These are phyloP conservation scores for Tetrahymena elliotti DNA, from an alignment of 73 alveolate species.

Conservation along the genomic window DNA sequence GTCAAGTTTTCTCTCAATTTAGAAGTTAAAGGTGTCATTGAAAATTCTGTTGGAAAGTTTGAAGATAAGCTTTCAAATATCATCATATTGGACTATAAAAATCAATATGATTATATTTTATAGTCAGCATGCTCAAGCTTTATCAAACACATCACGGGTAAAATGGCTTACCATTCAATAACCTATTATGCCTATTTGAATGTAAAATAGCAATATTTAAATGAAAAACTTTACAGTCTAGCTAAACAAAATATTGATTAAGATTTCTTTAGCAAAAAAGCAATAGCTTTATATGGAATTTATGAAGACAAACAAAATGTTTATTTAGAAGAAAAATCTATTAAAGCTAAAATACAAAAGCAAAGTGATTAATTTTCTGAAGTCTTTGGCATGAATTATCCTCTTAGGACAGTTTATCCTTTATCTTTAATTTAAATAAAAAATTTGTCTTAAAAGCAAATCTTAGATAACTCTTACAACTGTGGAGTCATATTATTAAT, in stretches of 20 bases:
- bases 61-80: not conserved
- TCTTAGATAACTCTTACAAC: not conserved
- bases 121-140: not conserved
- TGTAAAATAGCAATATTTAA: not conserved
- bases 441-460: not conserved
- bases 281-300: not conserved
- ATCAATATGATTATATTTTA: not conserved
- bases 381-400: not conserved
- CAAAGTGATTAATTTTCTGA: not conserved
- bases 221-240: not conserved
- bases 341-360: not conserved
- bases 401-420: not conserved
- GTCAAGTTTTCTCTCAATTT: not conserved
- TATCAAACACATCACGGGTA: not conserved
- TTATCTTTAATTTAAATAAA: not conserved
- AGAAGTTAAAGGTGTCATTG: not conserved
- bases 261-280: not conserved
- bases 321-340: not conserved
- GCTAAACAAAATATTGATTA: not conserved
- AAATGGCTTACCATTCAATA: not conserved
- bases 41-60: not conserved
- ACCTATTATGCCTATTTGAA: not conserved
- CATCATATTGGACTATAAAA: not conserved
- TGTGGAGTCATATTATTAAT: not conserved
- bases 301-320: not conserved